phyloP scores from a whole-genome alignment of 2,329 filamentous ascomycete species.

The Aspergillus vadensis region DNA sequence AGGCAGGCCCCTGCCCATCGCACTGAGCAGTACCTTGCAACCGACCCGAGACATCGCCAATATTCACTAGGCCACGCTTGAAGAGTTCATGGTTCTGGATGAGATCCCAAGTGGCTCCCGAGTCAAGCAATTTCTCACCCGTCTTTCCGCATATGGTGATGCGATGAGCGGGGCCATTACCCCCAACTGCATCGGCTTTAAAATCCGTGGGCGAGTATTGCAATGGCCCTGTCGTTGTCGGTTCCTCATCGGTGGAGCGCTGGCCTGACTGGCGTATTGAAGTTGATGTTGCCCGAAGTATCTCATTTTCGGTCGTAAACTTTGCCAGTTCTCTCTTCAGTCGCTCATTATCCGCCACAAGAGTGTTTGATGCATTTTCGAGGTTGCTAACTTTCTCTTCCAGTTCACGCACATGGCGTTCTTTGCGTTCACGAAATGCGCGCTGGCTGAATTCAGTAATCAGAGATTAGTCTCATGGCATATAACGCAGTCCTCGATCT shows the following conservation, averaged over 20 bases:
- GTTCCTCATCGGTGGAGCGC: slow-evolving; percentile 39
- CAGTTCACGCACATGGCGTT: slow-evolving; percentile 89
- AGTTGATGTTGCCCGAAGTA: slow-evolving; percentile 75
- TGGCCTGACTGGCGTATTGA: slow-evolving; percentile 37
- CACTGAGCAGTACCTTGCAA: slow-evolving; percentile 76
- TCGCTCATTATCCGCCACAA: slow-evolving; percentile 81
- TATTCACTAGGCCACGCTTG: slow-evolving; percentile 75
- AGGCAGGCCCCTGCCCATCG: slow-evolving; percentile 85
- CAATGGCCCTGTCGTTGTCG: slow-evolving; percentile 67
- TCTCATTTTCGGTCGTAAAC: slow-evolving; percentile 87
- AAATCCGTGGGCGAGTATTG: slow-evolving; percentile 73
- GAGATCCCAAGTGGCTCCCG: slow-evolving; percentile 83
- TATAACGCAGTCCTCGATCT: slow-evolving; percentile 1
- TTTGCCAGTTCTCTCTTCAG: slow-evolving; percentile 82
- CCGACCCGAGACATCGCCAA: slow-evolving; percentile 76
- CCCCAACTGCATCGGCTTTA: slow-evolving; percentile 61
- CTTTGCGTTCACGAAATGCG: slow-evolving; percentile 94
- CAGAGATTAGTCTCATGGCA: neutral
- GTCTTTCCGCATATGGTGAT: slow-evolving; percentile 64
- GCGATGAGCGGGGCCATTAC: slow-evolving; percentile 62
- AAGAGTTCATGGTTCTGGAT: slow-evolving; percentile 81
- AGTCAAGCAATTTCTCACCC: slow-evolving; percentile 71
- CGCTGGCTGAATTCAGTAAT: slow-evolving; percentile 67
- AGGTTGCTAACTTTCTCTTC: slow-evolving; percentile 80
- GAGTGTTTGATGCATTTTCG: slow-evolving; percentile 70